A percentile compares a stretch with the other conserved stretches of the same genome.
These are phyloP conservation scores for Euphrasia arctica DNA, from an alignment of 305 asterid species.

Conservation along the genomic window DNA sequence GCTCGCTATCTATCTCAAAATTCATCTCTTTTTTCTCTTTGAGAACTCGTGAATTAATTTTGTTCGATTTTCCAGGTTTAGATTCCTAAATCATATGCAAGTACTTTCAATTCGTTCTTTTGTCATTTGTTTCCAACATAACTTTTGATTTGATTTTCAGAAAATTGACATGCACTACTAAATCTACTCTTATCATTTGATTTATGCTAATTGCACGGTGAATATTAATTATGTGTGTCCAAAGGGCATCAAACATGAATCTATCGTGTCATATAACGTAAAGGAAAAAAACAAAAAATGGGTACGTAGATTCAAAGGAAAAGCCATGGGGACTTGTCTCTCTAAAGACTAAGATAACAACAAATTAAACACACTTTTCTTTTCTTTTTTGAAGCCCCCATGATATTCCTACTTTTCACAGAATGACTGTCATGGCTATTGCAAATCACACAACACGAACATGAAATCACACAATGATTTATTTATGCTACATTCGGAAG, in stretches of 20 bases:
- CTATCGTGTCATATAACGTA: not conserved
- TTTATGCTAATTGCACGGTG: not conserved
- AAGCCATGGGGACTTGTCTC: conserved; percentile 33
- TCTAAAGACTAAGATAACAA: conserved; percentile 40
- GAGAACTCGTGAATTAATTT: no score
- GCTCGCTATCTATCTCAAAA: no score
- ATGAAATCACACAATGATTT: not conserved
- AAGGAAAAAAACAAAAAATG: conserved; percentile 10
- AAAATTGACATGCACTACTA: not conserved
- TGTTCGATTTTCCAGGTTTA: no score
- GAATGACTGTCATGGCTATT: not conserved
- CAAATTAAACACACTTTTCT: conserved; percentile 26
- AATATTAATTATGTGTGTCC: not conserved
- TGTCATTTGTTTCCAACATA: no score
- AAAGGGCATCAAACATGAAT: not conserved
- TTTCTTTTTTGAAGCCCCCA: not conserved
- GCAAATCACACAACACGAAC: not conserved
- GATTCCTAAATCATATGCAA: no score
- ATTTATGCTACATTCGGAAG: no score
- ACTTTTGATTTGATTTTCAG: not conserved
- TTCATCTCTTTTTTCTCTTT: no score
- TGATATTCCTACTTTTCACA: not conserved
- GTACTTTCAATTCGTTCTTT: no score
- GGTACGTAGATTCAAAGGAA: conserved; percentile 4
- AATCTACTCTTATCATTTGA: not conserved